Conservation (phyloP, 106 monocot species). For the Dendrobium catenatum region DNA sequence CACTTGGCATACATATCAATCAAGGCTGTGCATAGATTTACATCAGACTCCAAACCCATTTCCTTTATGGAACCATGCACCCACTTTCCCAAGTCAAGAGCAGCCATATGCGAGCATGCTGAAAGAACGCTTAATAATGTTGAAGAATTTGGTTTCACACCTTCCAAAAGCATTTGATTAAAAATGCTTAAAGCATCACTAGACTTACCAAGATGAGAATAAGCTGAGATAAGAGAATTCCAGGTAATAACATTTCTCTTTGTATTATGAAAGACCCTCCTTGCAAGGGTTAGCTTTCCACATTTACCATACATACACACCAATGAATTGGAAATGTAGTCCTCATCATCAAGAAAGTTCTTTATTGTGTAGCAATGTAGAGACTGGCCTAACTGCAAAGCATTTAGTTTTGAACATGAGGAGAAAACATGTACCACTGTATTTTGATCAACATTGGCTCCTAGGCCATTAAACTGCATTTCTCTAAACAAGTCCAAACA, state of each 20-base stretch:
- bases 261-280: conserved; percentile 35
- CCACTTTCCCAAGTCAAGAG: conserved; percentile 40
- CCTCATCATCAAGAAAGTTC: conserved; percentile 13
- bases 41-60: conserved; percentile 31
- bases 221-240: conserved; percentile 55
- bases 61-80: conserved; percentile 51
- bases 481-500: conserved; percentile 56
- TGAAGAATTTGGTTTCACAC: conserved; percentile 39
- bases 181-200: conserved; percentile 51
- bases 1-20: conserved; percentile 92
- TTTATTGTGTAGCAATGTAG: conserved; percentile 52
- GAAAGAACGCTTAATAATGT: conserved; percentile 53
- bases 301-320: conserved; percentile 61
- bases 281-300: conserved; percentile 29
- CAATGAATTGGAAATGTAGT: conserved; percentile 44
- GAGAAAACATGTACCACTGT: conserved; percentile 41
- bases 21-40: conserved; percentile 36
- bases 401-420: conserved; percentile 44
- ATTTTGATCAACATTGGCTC: conserved; percentile 11
- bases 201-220: conserved; percentile 28
- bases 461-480: conserved; percentile 30
- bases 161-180: conserved; percentile 47
- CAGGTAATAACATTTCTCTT: conserved; percentile 52
- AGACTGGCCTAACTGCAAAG: conserved; percentile 41
- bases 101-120: conserved; percentile 58